Percentiles rank a stretch among this genome's conserved stretches.
These are phyloP conservation scores for Pichia heedii DNA, from an alignment of 805 yeast genomes.

Conservation along the genomic window DNA sequence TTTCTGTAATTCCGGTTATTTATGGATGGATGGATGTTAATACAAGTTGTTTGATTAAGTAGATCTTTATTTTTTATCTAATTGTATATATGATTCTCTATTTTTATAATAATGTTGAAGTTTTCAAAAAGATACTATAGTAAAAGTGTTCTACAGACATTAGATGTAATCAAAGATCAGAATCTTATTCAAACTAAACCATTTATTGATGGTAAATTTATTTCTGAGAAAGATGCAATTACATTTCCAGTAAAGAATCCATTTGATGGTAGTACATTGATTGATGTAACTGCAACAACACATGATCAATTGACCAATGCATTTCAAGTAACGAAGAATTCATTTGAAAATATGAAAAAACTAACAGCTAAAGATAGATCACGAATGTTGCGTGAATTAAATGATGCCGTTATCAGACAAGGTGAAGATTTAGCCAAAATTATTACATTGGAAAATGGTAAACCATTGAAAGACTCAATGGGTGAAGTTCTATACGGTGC, in stretches of 20 bases:
- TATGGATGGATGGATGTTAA: no score
- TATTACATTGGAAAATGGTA: constrained; percentile 68
- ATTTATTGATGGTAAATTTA: constrained; percentile 63
- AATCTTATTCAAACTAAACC: constrained; percentile 47
- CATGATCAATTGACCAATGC: constrained; percentile 42
- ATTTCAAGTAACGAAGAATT: constrained; percentile 40
- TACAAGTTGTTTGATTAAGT: no score
- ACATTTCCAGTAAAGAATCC: constrained; percentile 68
- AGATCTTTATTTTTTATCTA: no score
- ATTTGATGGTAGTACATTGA: constrained; percentile 43
- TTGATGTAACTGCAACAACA: constrained; percentile 44
- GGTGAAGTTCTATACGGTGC: constrained; percentile 67
- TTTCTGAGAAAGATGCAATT: constrained; percentile 23
- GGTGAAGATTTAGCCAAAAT: constrained; percentile 56
- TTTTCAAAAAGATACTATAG: not conserved
- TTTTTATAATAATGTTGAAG: not conserved
- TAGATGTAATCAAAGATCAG: constrained; percentile 29
- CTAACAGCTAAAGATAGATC: constrained; percentile 51
- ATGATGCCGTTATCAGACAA: constrained; percentile 45
- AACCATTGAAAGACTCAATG: constrained; percentile 57
- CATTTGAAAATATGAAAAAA: constrained; percentile 41
- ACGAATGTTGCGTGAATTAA: constrained; percentile 41
- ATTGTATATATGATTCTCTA: not conserved
- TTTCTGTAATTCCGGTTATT: not conserved
- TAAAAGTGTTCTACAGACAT: constrained; percentile 4